Conservation (phyloP, 140 eudicot species). For the Ambrosia hybrid region DNA sequence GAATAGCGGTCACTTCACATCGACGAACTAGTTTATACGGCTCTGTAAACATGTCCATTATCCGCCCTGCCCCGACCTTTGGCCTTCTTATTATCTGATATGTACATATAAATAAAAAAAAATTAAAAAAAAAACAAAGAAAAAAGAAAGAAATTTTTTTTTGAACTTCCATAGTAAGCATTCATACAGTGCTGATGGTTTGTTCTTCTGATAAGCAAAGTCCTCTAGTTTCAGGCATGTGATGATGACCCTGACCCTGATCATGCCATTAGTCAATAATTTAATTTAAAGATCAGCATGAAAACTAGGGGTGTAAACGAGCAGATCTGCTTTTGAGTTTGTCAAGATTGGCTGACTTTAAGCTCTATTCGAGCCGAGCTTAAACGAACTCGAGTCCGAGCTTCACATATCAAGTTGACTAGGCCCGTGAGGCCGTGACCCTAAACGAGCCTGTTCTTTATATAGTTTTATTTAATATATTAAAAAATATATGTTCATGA, state of each 20-base stretch:
- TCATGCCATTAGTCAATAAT: constrained; percentile 21
- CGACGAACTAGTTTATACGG: constrained; percentile 34
- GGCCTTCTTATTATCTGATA: constrained; percentile 42
- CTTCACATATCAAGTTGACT: not conserved
- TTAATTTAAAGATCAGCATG: constrained; percentile 1
- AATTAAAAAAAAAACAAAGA: not conserved
- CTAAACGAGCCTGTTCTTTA: too few species aligned
- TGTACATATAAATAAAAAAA: not conserved
- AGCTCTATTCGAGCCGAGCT: not conserved
- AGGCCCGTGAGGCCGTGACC: too few species aligned
- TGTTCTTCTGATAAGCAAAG: constrained; percentile 41
- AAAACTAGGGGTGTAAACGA: not conserved
- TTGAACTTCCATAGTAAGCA: constrained; percentile 4
- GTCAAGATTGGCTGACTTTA: not conserved
- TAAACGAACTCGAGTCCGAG: not conserved
- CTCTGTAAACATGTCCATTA: constrained; percentile 38
- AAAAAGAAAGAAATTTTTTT: too few species aligned
- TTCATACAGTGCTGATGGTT: constrained; percentile 42
- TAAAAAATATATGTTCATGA: too few species aligned
- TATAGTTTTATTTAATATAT: too few species aligned
- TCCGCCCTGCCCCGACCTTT: constrained; percentile 66
- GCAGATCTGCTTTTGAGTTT: not conserved
- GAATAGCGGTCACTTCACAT: constrained; percentile 48
- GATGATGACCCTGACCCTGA: constrained; percentile 36
- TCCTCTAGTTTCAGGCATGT: constrained; percentile 45